A percentile compares a stretch with the other conserved stretches of the same genome.
phyloP scores from a whole-genome alignment of 129 eudicot species.

The Artemisia argyi region DNA sequence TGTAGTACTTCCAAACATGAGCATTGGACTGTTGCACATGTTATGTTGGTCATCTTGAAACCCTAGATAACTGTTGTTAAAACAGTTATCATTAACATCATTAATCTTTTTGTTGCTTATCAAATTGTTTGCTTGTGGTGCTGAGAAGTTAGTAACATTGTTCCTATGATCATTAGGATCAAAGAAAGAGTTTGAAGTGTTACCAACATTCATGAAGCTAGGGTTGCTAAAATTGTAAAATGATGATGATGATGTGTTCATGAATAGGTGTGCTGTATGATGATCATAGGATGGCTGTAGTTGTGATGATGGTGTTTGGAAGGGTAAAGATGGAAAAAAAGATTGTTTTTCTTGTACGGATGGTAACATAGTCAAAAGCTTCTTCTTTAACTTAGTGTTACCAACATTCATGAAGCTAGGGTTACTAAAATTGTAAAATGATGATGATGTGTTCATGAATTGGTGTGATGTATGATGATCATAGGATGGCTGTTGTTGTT shows the following conservation, averaged over 20 bases:
- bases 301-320: constrained; percentile 31
- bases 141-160: constrained; percentile 5
- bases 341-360: constrained; percentile 25
- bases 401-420: constrained; percentile 32
- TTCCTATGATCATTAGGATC: constrained; percentile 22
- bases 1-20: constrained; percentile 50
- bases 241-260: constrained; percentile 29
- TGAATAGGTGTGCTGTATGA: constrained; percentile 20
- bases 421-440: constrained; percentile 23
- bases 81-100: constrained; percentile 19
- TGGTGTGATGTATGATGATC: constrained; percentile 26
- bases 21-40: constrained; percentile 39
- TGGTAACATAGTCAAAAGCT: constrained; percentile 38
- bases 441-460: constrained; percentile 23
- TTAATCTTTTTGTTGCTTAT: constrained; percentile 16
- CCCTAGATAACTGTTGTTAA: constrained; percentile 14
- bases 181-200: constrained; percentile 19
- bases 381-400: constrained; percentile 77
- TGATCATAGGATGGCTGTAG: constrained; percentile 25
- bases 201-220: constrained; percentile 29
- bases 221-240: constrained; percentile 22
- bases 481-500: constrained; percentile 20
- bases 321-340: constrained; percentile 30
- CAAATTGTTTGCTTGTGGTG: constrained; percentile 26
- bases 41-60: constrained; percentile 35